phyloP scores from a whole-genome alignment of 768 basidiomycete genomes.

The Flagelloscypha sp. region DNA sequence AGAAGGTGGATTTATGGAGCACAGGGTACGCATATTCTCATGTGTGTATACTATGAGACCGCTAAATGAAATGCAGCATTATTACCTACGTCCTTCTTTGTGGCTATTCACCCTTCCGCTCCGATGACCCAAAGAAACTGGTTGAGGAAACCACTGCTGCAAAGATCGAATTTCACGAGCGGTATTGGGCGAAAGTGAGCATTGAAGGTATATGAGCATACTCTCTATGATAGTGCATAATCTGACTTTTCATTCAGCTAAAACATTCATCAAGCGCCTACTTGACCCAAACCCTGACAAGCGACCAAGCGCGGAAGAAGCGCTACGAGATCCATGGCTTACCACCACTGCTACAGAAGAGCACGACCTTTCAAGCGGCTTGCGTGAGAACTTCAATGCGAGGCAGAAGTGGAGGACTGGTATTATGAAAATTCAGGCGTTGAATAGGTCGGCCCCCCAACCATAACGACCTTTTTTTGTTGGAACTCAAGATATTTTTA shows the following conservation, averaged over 20 bases:
- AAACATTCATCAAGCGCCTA: slow-evolving; percentile 68
- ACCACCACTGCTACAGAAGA: slow-evolving; percentile 57
- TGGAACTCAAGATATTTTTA: background rate
- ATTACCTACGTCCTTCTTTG: slow-evolving; percentile 94
- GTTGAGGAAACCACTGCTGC: slow-evolving; percentile 80
- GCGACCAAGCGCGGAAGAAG: slow-evolving; percentile 69
- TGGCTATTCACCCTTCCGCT: slow-evolving; percentile 92
- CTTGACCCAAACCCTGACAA: slow-evolving; percentile 62
- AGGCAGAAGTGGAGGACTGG: slow-evolving; percentile 66
- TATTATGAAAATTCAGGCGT: slow-evolving; percentile 43
- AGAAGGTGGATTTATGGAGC: slow-evolving; percentile 91
- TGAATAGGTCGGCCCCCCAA: too few relatives aligned
- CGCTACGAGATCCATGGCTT: slow-evolving; percentile 70
- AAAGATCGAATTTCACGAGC: slow-evolving; percentile 84
- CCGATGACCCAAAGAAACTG: slow-evolving; percentile 67
- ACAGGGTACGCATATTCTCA: slow-evolving; percentile 55
- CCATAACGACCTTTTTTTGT: background rate
- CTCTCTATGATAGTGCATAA: background rate
- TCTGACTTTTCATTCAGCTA: slow-evolving; percentile 42
- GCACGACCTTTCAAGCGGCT: slow-evolving; percentile 61
- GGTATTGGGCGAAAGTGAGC: slow-evolving; percentile 91
- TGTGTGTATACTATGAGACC: too few relatives aligned
- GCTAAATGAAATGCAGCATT: slow-evolving; percentile 52
- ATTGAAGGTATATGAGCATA: slow-evolving; percentile 46
- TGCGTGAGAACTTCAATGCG: slow-evolving; percentile 80